Conservation (phyloP, 2,329 filamentous ascomycete genomes). For the Hansfordia pulvinata region DNA sequence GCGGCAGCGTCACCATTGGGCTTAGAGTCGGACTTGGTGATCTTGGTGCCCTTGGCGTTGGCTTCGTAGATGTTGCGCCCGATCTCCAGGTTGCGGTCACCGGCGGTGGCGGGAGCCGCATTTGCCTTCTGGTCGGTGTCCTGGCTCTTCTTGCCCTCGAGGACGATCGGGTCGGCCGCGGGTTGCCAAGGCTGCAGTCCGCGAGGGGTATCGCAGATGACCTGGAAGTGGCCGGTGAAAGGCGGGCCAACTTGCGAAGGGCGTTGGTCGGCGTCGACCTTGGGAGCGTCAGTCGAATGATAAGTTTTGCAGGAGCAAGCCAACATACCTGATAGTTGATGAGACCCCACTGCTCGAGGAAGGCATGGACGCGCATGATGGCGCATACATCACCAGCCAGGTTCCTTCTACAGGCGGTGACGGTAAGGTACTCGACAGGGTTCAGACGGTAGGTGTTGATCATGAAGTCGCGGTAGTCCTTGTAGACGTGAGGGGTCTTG, state of each 20-base stretch:
- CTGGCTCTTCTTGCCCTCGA: conserved; percentile 43
- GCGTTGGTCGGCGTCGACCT: conserved; percentile 93
- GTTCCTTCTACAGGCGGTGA: conserved; percentile 90
- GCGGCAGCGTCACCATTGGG: conserved; percentile 62
- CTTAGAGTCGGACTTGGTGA: conserved; percentile 58
- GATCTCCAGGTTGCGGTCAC: conserved; percentile 81
- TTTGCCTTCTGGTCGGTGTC: conserved; percentile 65
- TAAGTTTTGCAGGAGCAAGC: conserved; percentile 2
- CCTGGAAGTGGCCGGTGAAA: conserved; percentile 93
- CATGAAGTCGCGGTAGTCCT: conserved; percentile 99
- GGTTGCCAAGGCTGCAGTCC: conserved; percentile 94
- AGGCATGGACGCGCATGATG: conserved; percentile 97
- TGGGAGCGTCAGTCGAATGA: conserved; percentile 13
- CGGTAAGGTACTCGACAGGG: conserved; percentile 88
- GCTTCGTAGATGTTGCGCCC: conserved; percentile 93
- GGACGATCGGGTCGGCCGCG: conserved; percentile 56
- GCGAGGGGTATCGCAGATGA: conserved; percentile 89
- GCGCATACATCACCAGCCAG: conserved; percentile 95
- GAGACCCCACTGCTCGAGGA: conserved; percentile 95
- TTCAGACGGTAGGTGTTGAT: conserved; percentile 98
- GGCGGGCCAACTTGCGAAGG: conserved; percentile 92
- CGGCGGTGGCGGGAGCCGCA: conserved; percentile 53
- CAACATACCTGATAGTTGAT: conserved; percentile 88
- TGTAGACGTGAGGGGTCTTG: conserved; percentile 95
- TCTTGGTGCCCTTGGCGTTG: conserved; percentile 62